Base-by-base conservation (phyloP, 2,329 filamentous ascomycete species). In the Epicoccum sorghinum region DNA sequence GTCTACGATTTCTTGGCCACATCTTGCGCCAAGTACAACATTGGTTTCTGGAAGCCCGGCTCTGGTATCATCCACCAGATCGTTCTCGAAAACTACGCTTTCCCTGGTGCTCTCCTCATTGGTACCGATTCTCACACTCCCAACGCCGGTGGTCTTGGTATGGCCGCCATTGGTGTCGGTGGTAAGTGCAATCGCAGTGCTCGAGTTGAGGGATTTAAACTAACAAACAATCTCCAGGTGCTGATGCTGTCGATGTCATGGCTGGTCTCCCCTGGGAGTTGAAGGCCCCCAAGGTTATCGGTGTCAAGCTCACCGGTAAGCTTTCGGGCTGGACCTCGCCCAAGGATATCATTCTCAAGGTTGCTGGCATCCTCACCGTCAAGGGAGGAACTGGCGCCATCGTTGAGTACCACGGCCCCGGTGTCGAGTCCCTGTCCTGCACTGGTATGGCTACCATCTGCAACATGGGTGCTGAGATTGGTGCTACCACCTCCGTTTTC, bases 61-160 rank as follows among this genome's bases (percentile, higher is more conserved):
- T 97, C 93, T 76, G 95, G 95, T 85, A 99, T 98, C 77, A 99
- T 99, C 70, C 95, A 99, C 83, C 95, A 98, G 84, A 98, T 98
- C 74, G 80, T 98, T 61, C 86, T 98, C 55, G 95, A 99, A 83
- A 98, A 98, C 85, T 98, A 98, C 78, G 93, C 93, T 77, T 98
- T 98, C 89, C 95, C 95, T 64, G 95, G 95, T 85, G 93, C 89
- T 86, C 86, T 99, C 55, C 87, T 99, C 75, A 98, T 98, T 75
- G 95, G 95, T 77, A 98, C 93, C 67, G 93, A 98, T 78, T 96
- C 92, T 53, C 95, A 99, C 83, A 98, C 95, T 56, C 93, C 93
- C 72, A 99, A 99, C 76, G 93, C 86, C 72, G 93, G 93, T 83
- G 93, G 93, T 86, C 88, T 98, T 55, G 93, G 92, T 77, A 96